Conservation (phyloP, 345 rosid genomes). For the Alliaria petiolata region DNA sequence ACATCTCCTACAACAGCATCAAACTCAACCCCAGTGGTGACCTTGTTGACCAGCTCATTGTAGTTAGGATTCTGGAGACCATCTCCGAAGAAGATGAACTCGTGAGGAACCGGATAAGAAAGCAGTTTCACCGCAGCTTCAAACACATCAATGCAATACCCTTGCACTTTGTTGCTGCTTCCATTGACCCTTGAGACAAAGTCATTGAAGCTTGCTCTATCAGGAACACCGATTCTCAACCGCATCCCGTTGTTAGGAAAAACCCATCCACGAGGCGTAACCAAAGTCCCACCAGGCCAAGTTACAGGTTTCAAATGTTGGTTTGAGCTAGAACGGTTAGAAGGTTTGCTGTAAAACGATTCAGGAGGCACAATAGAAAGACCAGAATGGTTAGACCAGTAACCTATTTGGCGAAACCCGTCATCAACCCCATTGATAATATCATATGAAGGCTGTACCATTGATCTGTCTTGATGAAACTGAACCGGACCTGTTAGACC, state of each 20-base stretch:
- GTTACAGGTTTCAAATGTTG: slow-evolving; percentile 56
- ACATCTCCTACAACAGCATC: slow-evolving; percentile 88
- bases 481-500: slow-evolving; percentile 75
- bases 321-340: slow-evolving; percentile 75
- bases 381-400: slow-evolving; percentile 90
- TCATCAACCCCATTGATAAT: slow-evolving; percentile 48
- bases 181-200: slow-evolving; percentile 53
- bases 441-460: slow-evolving; percentile 65
- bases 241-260: slow-evolving; percentile 72
- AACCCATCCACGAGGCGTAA: slow-evolving; percentile 88
- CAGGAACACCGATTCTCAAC: slow-evolving; percentile 75
- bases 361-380: slow-evolving; percentile 75
- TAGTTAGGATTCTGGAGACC: slow-evolving; percentile 72
- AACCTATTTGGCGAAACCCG: slow-evolving; percentile 55
- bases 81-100: slow-evolving; percentile 75
- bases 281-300: slow-evolving; percentile 78
- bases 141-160: slow-evolving; percentile 86
- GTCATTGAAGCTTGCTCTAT: slow-evolving; percentile 59
- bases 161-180: slow-evolving; percentile 43
- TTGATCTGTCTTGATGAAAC: slow-evolving; percentile 57
- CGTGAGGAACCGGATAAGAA: slow-evolving; percentile 73
- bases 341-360: slow-evolving; percentile 50
- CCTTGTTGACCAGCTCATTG: slow-evolving; percentile 53
- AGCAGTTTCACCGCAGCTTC: slow-evolving; percentile 64
- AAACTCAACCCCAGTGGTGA: slow-evolving; percentile 61